These are phyloP conservation scores for Penicillium sp. DNA, from an alignment of 2,329 filamentous ascomycete genomes.

Conservation along the genomic window DNA sequence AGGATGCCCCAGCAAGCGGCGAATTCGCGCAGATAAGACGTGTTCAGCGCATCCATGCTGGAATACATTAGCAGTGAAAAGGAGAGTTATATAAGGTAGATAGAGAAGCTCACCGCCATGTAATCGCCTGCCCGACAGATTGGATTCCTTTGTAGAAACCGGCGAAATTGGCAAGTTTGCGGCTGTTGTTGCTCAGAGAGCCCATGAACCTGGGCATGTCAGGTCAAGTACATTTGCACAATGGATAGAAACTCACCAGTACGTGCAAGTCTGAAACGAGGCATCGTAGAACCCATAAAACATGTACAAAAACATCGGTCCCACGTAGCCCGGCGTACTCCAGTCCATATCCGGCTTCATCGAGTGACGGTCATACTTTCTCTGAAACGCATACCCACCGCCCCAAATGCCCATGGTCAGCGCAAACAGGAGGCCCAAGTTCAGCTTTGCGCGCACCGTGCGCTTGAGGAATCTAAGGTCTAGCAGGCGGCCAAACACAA, in stretches of 20 bases:
- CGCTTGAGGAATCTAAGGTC: conserved; percentile 61
- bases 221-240: background rate
- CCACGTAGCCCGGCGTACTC: conserved; percentile 63
- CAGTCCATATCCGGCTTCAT: conserved; percentile 55
- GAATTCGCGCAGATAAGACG: conserved; percentile 69
- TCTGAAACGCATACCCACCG: conserved; percentile 75
- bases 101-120: conserved; percentile 35
- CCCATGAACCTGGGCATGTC: conserved; percentile 71
- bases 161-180: conserved; percentile 86
- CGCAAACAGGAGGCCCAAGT: conserved; percentile 58
- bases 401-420: conserved; percentile 79
- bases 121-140: conserved; percentile 71
- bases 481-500: conserved; percentile 67
- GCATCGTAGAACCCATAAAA: conserved; percentile 90
- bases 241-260: conserved; percentile 60
- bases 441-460: conserved; percentile 62
- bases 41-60: conserved; percentile 61
- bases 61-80: background rate
- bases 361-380: conserved; percentile 50
- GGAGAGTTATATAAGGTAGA: background rate
- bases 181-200: conserved; percentile 83
- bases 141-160: conserved; percentile 90
- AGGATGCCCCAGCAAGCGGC: conserved; percentile 73
- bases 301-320: conserved; percentile 83
- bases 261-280: conserved; percentile 82